A percentile compares a stretch with the other conserved stretches of the same genome.
phyloP scores from a whole-genome alignment of 352 stramenopile genomes.

The Phytophthora pini region DNA sequence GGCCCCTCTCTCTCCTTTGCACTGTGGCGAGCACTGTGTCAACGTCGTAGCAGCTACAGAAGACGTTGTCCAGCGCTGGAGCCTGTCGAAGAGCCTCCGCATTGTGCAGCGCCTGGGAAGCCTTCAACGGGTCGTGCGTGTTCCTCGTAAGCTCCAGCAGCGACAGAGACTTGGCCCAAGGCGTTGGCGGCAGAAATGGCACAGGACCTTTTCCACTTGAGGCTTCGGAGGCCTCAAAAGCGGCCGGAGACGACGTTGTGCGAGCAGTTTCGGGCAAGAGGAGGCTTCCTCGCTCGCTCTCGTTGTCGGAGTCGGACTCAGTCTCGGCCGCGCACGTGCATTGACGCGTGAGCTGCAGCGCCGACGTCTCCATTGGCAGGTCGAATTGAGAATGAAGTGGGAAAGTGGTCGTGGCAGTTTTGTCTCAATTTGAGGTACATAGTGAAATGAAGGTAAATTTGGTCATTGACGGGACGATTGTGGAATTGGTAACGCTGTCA shows the following conservation, averaged over 20 bases:
- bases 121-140: conserved; percentile 62
- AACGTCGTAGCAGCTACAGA: conserved; percentile 79
- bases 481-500: not conserved
- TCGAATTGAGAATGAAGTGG: conserved; percentile 3
- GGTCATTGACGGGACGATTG: conserved; percentile 13
- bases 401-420: not conserved
- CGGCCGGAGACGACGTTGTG: conserved; percentile 14
- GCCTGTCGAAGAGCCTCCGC: conserved; percentile 70
- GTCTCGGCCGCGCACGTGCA: conserved; percentile 79
- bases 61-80: conserved; percentile 70
- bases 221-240: conserved; percentile 2
- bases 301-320: conserved; percentile 75
- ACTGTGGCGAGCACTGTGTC: conserved; percentile 71
- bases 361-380: conserved; percentile 2
- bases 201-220: conserved; percentile 1
- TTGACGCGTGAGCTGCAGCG: conserved; percentile 46
- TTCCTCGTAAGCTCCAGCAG: conserved; percentile 38
- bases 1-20: conserved; percentile 59
- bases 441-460: conserved; percentile 8
- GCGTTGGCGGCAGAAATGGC: conserved; percentile 8
- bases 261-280: not conserved
- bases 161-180: conserved; percentile 42
- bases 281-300: conserved; percentile 33
- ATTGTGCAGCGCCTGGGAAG: conserved; percentile 78
- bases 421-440: conserved; percentile 15